Base-by-base conservation (phyloP, 352 stramenopile species). In the Phytophthora pini region DNA sequence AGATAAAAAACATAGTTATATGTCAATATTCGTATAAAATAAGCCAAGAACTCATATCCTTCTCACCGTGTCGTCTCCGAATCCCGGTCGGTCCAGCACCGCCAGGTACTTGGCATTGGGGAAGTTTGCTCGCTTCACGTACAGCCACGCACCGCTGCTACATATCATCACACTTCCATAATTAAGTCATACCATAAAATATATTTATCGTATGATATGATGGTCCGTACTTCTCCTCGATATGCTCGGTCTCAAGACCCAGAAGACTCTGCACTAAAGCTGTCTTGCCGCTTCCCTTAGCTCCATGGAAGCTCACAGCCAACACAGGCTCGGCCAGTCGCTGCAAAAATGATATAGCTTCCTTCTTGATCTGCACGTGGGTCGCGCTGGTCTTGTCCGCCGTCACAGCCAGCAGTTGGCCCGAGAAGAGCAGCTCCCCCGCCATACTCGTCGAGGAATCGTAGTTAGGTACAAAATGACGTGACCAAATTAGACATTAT, bases 271-370 rank as follows among this genome's bases (percentile, higher is more conserved):
- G 74, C n/a, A 89, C 64, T 8, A 68, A 61, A 1, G 59, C 45
- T 3, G 84, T 87, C 52, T 89, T 92, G 34, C 84, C 84, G 49
- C 72, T 88, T 24, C 78, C 76, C 67, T 77, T 82, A 5, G 66
- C 51, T 43, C 84, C 84, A 41, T 93, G 82, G 22, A 95, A 39
- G 60, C 81, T 92, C 59, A 93, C 82, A 50, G 92, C 76, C 26
- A 85, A 63, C 48, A 95, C 59, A 22, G 87, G 74, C 17, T 90
- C 87, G 0, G 79, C 76, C 41, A 93, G 72, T 11, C 77, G 77
- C 71, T 93, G 82, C 11, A 94, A 71, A 58, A 93, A 93, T 5
- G 71, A 80, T 11, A 93, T 84, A 15, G 87, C 76, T 10, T 89
- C 78, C 49, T 86, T 79, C 54, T 94, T 66, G 45, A 93, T 84